Percentiles rank a stretch among this genome's conserved stretches.
These are phyloP conservation scores for Candida quercuum DNA, from an alignment of 805 yeast genomes.

Conservation along the genomic window DNA sequence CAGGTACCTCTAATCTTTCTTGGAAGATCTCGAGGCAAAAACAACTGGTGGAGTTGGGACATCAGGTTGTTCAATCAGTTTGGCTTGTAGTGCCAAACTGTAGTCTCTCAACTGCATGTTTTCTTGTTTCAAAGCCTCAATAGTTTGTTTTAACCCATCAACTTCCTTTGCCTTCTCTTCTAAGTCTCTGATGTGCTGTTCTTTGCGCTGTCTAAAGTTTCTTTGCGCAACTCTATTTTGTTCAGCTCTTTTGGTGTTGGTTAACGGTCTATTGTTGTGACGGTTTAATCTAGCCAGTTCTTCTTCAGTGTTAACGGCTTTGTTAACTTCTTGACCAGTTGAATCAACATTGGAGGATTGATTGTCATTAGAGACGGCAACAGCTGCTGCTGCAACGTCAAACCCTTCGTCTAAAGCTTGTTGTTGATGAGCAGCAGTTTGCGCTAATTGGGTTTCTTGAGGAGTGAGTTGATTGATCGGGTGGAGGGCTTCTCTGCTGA, in stretches of 20 bases:
- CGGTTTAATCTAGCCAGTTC: constrained; percentile 14
- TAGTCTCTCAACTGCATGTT: constrained; percentile 70
- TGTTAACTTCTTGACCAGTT: background rate
- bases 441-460: constrained; percentile 8
- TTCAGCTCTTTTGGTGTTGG: constrained; percentile 77
- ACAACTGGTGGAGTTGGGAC: constrained; percentile 35
- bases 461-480: constrained; percentile 11
- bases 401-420: constrained; percentile 14
- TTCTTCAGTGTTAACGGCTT: constrained; percentile 4
- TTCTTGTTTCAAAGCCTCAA: constrained; percentile 64
- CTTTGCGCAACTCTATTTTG: constrained; percentile 91
- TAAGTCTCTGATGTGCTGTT: constrained; percentile 72
- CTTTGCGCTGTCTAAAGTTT: constrained; percentile 84
- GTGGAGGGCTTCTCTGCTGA: constrained; percentile 19
- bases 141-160: constrained; percentile 54
- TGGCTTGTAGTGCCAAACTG: constrained; percentile 61
- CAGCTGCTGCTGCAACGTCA: constrained; percentile 34
- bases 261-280: constrained; percentile 33
- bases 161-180: constrained; percentile 66
- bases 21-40: constrained; percentile 20
- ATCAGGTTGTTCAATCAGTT: constrained; percentile 47
- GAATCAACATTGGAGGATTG: constrained; percentile 13
- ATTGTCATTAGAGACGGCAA: constrained; percentile 20
- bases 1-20: constrained; percentile 10
- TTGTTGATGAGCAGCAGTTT: constrained; percentile 5